phyloP scores from a whole-genome alignment of 768 basidiomycete species.

The Rubroboletus satanas region DNA sequence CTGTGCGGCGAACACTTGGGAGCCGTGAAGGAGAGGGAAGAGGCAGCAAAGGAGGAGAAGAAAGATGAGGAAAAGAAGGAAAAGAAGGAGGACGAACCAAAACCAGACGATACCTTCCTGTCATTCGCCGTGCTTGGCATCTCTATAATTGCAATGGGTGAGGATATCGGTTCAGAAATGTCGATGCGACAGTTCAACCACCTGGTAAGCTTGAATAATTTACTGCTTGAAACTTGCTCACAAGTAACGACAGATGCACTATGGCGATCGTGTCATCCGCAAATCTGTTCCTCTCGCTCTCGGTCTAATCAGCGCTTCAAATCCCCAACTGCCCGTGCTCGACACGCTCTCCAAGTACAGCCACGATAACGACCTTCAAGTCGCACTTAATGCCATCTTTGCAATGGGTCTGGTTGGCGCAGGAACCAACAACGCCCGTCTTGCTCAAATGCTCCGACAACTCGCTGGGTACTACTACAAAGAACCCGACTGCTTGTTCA shows the following conservation, averaged over 20 bases:
- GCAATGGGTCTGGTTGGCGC: constrained; percentile 98
- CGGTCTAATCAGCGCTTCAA: constrained; percentile 91
- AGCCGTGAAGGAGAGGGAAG: constrained; percentile 36
- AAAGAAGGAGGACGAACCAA: constrained; percentile 53
- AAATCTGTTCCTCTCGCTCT: constrained; percentile 93
- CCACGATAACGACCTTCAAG: constrained; percentile 96
- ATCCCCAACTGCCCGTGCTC: constrained; percentile 89
- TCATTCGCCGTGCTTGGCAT: constrained; percentile 92
- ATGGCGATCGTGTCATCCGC: constrained; percentile 89
- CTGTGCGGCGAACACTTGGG: constrained; percentile 91
- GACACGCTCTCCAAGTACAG: constrained; percentile 98
- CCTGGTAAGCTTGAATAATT: constrained; percentile 51
- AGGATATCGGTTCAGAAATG: constrained; percentile 98
- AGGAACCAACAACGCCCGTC: constrained; percentile 96
- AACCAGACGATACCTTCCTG: constrained; percentile 77
- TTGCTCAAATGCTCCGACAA: constrained; percentile 96
- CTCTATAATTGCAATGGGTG: constrained; percentile 94
- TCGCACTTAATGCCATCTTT: constrained; percentile 95
- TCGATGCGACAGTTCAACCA: constrained; percentile 97
- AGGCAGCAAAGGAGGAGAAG: constrained; percentile 36
- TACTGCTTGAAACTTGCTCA: constrained; percentile 11
- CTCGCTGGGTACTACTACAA: constrained; percentile 98
- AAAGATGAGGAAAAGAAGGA: constrained; percentile 58
- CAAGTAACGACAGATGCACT: constrained; percentile 78
- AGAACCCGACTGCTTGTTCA: constrained; percentile 94